phyloP scores from a whole-genome alignment of 768 basidiomycete species.

The Rhodotorula paludigena region DNA sequence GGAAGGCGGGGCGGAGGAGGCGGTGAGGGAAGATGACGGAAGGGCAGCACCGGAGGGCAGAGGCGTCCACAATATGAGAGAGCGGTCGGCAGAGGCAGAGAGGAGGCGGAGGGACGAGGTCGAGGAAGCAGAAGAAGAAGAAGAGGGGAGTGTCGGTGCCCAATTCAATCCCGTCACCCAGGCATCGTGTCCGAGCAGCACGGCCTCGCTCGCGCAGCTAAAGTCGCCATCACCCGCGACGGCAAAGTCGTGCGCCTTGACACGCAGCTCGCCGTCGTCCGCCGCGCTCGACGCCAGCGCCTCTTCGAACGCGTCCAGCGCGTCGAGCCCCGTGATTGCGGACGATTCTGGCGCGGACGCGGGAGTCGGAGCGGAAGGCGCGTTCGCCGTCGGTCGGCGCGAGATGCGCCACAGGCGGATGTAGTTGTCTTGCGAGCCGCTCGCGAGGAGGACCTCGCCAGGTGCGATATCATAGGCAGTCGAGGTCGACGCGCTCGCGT shows the following conservation, averaged over 20 bases:
- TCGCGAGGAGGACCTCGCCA: conserved; percentile 68
- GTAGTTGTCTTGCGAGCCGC: conserved; percentile 90
- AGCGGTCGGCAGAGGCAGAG: conserved; percentile 93
- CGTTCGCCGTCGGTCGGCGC: conserved; percentile 35
- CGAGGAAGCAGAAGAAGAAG: not conserved
- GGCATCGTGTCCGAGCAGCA: conserved; percentile 92
- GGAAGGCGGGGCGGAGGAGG: not conserved
- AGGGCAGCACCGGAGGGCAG: conserved; percentile 48
- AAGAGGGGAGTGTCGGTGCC: conserved; percentile 52
- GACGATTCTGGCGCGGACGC: not conserved
- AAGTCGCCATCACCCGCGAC: conserved; percentile 57
- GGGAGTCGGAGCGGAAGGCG: too few relatives aligned
- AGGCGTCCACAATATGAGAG: conserved; percentile 89
- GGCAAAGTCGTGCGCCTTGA: conserved; percentile 71
- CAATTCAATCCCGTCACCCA: conserved; percentile 84
- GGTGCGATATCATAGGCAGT: conserved; percentile 43
- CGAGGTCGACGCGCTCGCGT: not conserved
- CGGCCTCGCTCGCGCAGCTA: conserved; percentile 83
- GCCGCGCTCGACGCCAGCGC: conserved; percentile 36
- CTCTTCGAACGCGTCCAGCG: conserved; percentile 33
- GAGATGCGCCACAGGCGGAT: conserved; percentile 89
- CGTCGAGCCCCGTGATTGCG: conserved; percentile 25
- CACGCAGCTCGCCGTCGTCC: conserved; percentile 61
- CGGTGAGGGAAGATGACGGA: not conserved
- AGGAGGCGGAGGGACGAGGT: conserved; percentile 56